Evolutionary conservation across 2,329 filamentous ascomycete species (phyloP).

Genomic region (Diatrype stigma): DNA sequence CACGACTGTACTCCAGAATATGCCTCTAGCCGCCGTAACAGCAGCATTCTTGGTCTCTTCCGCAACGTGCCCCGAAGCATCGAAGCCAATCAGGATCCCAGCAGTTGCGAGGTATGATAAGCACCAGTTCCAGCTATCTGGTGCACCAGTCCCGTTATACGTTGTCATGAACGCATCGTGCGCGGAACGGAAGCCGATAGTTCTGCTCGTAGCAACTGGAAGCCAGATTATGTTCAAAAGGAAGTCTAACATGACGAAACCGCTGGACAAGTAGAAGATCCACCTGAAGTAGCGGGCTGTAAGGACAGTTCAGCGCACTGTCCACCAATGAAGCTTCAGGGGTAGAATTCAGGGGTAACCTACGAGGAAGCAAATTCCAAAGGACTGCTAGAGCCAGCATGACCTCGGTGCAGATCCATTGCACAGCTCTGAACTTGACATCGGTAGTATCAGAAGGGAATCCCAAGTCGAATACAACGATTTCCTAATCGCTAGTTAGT

Average conservation of each 20-base stretch:
- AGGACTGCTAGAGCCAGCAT: constrained; percentile 46
- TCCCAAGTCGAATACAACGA: constrained; percentile 51
- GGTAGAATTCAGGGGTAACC: constrained; percentile 17
- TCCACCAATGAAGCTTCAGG: no score
- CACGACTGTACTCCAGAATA: constrained; percentile 56
- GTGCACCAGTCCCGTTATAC: constrained; percentile 53
- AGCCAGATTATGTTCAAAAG: constrained; percentile 58
- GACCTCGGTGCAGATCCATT: constrained; percentile 55
- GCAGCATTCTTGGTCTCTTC: constrained; percentile 58
- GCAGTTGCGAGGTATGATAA: constrained; percentile 58
- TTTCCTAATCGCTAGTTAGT: constrained; percentile 36
- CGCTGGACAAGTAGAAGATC: constrained; percentile 47
- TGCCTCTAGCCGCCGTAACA: constrained; percentile 51
- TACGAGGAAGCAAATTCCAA: constrained; percentile 47
- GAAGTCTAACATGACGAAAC: constrained; percentile 53
- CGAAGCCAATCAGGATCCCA: constrained; percentile 57
- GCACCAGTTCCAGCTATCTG: constrained; percentile 59
- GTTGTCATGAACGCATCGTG: constrained; percentile 58
- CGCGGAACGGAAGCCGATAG: constrained; percentile 54
- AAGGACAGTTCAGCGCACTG: no score
- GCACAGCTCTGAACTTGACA: constrained; percentile 56
- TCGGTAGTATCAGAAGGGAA: constrained; percentile 49
- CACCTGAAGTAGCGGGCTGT: constrained; percentile 40
- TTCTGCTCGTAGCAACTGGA: constrained; percentile 51
- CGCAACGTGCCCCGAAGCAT: constrained; percentile 57